Base-by-base conservation (phyloP, 75 land plant species). In the Adiantum capillusveneris region DNA sequence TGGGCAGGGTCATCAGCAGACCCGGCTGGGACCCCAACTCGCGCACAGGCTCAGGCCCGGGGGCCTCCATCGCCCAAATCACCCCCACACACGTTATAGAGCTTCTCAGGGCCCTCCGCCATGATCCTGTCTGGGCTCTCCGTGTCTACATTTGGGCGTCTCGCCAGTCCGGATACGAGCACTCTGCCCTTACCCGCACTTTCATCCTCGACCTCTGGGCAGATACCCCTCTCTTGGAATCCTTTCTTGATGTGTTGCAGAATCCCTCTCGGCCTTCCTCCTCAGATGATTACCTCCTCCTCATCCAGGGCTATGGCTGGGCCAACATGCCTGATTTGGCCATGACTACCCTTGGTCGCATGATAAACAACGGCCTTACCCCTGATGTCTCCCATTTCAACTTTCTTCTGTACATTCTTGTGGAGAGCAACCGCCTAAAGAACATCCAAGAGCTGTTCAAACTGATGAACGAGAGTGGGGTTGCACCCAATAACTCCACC, bases 101-200 rank as follows among this genome's bases (percentile, higher is more conserved):
- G 50, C 50, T 46, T 14, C 5, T 46, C 6, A 21, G 50, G 50
- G 22, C 50, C 50, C 6, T 46, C 14, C 50, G 50, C 2, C 50
- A 34, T 46, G 50, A n/a, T 21, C 22, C 22, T 21, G 17, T 46
- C 50, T 46, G 50, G 50, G 55, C 55, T 24, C 28, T 53, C 6
- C 25, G 55, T 2, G 29, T 53, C 28, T 53, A 53, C 55, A 53
- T 53, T 26, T 53, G 55, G 55, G 55, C 55, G 3, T 1, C 55
- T 11, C 25, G 13, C 14, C 55, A 24, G 28, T 2, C 55, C 21
- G 28, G 28, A 1, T 53, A 24, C 28, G 29, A 3, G 2, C 55
- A 53, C 28, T 2, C 18, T 26, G 2, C 28, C 25, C 5, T 22
- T 27, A 26, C 29, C 28, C 2, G 28, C 2, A 26, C 12, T 14